A percentile compares a stretch with the other conserved stretches of the same genome.
These are phyloP conservation scores for Neonectria sp. DNA, from an alignment of 2,329 filamentous ascomycete species.

Conservation along the genomic window DNA sequence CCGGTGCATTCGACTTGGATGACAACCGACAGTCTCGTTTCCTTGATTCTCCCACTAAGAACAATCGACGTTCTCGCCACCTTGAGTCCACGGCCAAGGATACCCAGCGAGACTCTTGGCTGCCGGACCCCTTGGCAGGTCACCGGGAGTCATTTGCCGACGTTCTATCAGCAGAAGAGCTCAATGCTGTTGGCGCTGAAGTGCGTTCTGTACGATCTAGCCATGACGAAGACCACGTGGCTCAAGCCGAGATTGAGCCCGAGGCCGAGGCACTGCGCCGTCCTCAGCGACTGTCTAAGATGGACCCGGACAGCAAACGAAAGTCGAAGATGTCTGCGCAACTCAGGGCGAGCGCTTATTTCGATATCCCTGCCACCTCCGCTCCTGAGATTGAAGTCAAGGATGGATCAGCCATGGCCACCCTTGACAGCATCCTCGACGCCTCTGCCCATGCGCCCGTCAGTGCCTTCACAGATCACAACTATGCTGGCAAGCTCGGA, in stretches of 20 bases:
- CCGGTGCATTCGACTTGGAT: constrained; percentile 29
- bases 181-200: constrained; percentile 37
- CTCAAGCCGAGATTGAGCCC: constrained; percentile 37
- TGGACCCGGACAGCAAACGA: constrained; percentile 49
- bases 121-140: constrained; percentile 62
- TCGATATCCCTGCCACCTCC: constrained; percentile 76
- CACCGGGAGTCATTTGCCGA: constrained; percentile 55
- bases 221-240: constrained; percentile 21
- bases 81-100: constrained; percentile 35
- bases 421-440: constrained; percentile 91
- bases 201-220: constrained; percentile 37
- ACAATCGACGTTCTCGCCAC: constrained; percentile 52
- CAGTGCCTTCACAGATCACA: constrained; percentile 91
- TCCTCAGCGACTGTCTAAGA: constrained; percentile 53
- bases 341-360: constrained; percentile 91
- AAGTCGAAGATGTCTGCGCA: constrained; percentile 70
- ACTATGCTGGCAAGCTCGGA: constrained; percentile 83
- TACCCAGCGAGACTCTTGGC: constrained; percentile 54
- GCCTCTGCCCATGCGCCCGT: constrained; percentile 91
- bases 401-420: constrained; percentile 88
- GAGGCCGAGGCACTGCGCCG: constrained; percentile 49
- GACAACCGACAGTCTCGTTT: constrained; percentile 17
- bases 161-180: constrained; percentile 49
- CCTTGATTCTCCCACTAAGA: constrained; percentile 30
- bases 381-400: constrained; percentile 70